Evolutionary conservation across 805 yeast species (phyloP).

Genomic region (Candida lessepsii): DNA sequence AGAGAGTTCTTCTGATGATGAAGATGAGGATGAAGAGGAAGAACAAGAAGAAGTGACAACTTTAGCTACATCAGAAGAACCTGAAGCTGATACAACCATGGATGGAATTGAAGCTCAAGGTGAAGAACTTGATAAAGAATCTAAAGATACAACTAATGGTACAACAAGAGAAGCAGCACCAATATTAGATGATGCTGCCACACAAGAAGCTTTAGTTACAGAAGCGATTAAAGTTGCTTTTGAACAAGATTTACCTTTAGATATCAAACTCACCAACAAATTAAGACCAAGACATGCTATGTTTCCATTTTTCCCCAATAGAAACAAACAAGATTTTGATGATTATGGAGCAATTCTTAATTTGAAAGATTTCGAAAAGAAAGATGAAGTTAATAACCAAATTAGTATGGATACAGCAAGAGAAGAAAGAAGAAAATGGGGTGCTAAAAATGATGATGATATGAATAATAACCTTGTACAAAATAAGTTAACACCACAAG

Average conservation of each 20-base stretch:
- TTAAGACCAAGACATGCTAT: conserved; percentile 55
- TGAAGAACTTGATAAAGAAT: background rate
- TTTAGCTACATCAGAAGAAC: background rate
- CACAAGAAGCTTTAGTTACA: conserved; percentile 41
- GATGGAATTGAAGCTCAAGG: conserved; percentile 14
- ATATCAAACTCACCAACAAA: conserved; percentile 46
- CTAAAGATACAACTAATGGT: background rate
- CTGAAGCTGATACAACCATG: conserved; percentile 12
- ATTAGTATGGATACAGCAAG: conserved; percentile 40
- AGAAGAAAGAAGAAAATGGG: conserved; percentile 29
- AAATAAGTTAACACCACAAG: conserved; percentile 42
- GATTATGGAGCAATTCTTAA: conserved; percentile 85
- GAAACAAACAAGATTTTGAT: conserved; percentile 60
- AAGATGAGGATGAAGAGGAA: conserved; percentile 31
- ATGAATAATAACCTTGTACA: conserved; percentile 20
- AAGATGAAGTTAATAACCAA: conserved; percentile 47
- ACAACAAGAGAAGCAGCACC: conserved; percentile 3
- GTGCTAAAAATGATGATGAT: conserved; percentile 19
- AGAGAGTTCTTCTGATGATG: conserved; percentile 36
- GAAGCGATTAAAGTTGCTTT: conserved; percentile 39
- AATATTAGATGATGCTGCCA: conserved; percentile 31
- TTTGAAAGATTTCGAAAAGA: conserved; percentile 57
- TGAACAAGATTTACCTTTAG: conserved; percentile 48
- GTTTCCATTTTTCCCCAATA: conserved; percentile 67
- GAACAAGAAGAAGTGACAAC: conserved; percentile 23